phyloP scores from a whole-genome alignment of 306 rosid species.

The Medicago lupulina region DNA sequence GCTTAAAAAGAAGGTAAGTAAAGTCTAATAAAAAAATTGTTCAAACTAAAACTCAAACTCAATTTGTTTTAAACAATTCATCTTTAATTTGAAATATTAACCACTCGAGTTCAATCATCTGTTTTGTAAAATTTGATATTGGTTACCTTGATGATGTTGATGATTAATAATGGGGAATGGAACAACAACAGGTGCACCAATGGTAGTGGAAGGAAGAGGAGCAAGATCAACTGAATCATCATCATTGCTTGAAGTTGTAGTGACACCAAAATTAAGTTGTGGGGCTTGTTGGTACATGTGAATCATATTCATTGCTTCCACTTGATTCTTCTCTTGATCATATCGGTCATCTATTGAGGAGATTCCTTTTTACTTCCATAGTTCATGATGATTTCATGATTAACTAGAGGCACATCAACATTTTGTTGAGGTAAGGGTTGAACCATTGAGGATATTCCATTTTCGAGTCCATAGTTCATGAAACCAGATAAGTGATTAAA shows the following conservation, averaged over 20 bases:
- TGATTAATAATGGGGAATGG: constrained; percentile 49
- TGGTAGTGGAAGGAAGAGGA: constrained; percentile 30
- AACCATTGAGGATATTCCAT: constrained; percentile 1
- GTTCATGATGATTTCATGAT: constrained; percentile 54
- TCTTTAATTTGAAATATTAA: too few relatives aligned
- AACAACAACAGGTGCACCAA: constrained; percentile 26
- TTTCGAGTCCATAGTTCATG: background rate
- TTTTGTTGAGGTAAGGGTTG: constrained; percentile 47
- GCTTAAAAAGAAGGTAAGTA: too few relatives aligned
- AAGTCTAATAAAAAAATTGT: too few relatives aligned
- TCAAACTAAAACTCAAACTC: too few relatives aligned
- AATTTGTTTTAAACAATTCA: too few relatives aligned
- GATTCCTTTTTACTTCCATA: constrained; percentile 24
- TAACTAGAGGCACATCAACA: constrained; percentile 53
- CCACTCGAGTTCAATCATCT: too few relatives aligned
- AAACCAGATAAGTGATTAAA: constrained; percentile 59
- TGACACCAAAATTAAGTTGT: constrained; percentile 43
- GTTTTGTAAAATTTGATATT: background rate
- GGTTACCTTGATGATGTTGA: constrained; percentile 62
- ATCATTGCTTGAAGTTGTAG: constrained; percentile 22
- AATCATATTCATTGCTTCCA: constrained; percentile 34
- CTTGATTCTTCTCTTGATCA: constrained; percentile 21
- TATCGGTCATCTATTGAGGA: constrained; percentile 45
- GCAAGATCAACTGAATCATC: background rate
- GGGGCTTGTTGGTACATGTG: constrained; percentile 37